These are phyloP conservation scores for Debaryomyces fabryi DNA, from an alignment of 1,139 yeast species.

Conservation along the genomic window DNA sequence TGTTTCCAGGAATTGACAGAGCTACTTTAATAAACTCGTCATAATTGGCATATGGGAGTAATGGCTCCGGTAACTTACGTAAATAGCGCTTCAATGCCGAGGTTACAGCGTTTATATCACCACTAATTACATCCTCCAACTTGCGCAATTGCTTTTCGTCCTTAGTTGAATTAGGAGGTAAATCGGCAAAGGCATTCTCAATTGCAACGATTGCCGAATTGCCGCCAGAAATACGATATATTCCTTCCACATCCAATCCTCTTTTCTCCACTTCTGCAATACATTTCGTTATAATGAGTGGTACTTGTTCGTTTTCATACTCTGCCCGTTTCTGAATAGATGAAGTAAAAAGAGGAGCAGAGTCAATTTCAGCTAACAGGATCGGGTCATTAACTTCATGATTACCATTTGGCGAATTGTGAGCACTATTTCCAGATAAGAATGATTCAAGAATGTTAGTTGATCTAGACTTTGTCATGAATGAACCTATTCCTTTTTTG, in stretches of 20 bases:
- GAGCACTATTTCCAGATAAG: constrained; percentile 23
- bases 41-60: constrained; percentile 72
- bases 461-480: constrained; percentile 46
- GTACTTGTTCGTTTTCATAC: constrained; percentile 64
- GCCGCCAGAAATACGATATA: constrained; percentile 90
- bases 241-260: constrained; percentile 79
- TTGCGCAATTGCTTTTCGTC: constrained; percentile 45
- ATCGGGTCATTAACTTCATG: constrained; percentile 11
- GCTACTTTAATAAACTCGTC: constrained; percentile 59
- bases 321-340: constrained; percentile 61
- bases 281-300: constrained; percentile 73
- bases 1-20: constrained; percentile 35
- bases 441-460: constrained; percentile 49
- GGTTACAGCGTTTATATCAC: constrained; percentile 86
- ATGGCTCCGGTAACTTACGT: constrained; percentile 82
- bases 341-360: constrained; percentile 43
- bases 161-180: constrained; percentile 25
- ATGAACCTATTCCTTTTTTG: constrained; percentile 16
- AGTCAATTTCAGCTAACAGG: constrained; percentile 13
- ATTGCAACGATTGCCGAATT: constrained; percentile 69
- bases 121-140: constrained; percentile 51
- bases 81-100: constrained; percentile 85
- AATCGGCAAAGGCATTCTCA: constrained; percentile 48
- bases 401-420: constrained; percentile 14
- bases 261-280: constrained; percentile 75